A percentile compares a stretch with the other conserved stretches of the same genome.
These are phyloP conservation scores for Plasmopara halstedii DNA, from an alignment of 352 stramenopile species.

Conservation along the genomic window DNA sequence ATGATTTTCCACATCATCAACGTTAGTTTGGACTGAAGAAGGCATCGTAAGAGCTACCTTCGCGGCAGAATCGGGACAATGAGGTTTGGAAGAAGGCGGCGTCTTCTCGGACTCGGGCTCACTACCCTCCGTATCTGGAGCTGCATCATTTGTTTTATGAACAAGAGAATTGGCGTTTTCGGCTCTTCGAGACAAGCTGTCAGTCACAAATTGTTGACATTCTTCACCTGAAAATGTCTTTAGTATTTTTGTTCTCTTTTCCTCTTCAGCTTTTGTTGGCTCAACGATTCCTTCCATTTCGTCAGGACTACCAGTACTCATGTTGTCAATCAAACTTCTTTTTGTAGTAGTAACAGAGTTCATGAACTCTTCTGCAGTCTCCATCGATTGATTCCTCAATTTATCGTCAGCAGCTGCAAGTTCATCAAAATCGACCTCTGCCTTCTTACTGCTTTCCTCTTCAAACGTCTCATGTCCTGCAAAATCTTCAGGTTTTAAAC, in stretches of 20 bases:
- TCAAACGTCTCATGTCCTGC: slow-evolving; percentile 6
- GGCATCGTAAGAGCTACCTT: slow-evolving; percentile 15
- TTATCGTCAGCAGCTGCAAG: slow-evolving; percentile 9
- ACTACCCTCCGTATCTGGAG: neutral
- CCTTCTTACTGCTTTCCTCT: slow-evolving; percentile 12
- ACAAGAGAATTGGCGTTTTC: neutral
- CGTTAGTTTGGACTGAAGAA: slow-evolving; percentile 9
- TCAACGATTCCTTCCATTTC: too few species aligned
- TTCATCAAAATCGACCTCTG: slow-evolving; percentile 13
- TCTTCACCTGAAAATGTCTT: too few species aligned
- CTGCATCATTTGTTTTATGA: neutral
- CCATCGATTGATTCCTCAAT: neutral
- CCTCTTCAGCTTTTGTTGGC: too few species aligned
- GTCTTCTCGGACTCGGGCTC: slow-evolving; percentile 18
- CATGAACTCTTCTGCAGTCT: neutral
- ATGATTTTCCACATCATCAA: slow-evolving; percentile 24
- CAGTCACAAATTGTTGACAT: too few species aligned
- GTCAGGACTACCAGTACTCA: too few species aligned
- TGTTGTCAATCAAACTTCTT: too few species aligned
- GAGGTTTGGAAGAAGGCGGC: slow-evolving; percentile 13
- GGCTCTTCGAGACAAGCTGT: neutral
- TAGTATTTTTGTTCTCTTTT: too few species aligned
- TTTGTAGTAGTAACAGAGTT: too few species aligned
- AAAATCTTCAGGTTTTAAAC: slow-evolving; percentile 17
- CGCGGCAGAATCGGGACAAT: slow-evolving; percentile 21